These are phyloP conservation scores for Piper betle DNA, from an alignment of 164 flowering plant genomes.

Conservation along the genomic window DNA sequence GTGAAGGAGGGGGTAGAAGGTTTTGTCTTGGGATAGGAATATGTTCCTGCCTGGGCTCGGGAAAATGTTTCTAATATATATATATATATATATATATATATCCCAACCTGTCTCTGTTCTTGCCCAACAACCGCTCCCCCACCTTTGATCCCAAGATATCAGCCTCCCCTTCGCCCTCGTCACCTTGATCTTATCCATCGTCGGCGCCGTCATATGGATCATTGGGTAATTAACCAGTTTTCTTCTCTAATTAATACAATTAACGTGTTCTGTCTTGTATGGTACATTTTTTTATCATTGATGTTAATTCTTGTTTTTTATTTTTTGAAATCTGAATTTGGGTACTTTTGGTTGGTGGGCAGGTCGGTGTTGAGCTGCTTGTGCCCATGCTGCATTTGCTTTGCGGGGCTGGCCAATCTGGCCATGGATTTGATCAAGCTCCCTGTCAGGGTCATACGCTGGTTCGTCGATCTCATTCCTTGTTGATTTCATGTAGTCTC, in stretches of 20 bases:
- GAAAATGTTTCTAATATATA: no score
- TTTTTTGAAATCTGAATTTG: background rate
- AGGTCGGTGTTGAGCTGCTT: slow-evolving; percentile 50
- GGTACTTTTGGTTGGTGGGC: slow-evolving; percentile 4
- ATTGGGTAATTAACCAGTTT: slow-evolving; percentile 19
- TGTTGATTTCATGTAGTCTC: slow-evolving; percentile 18
- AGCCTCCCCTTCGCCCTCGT: slow-evolving; percentile 40
- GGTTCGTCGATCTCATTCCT: slow-evolving; percentile 48
- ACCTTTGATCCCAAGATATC: slow-evolving; percentile 1
- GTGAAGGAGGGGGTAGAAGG: no score
- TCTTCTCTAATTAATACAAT: no score
- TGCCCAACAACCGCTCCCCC: no score
- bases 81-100: no score
- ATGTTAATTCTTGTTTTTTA: background rate
- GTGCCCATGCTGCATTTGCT: slow-evolving; percentile 67
- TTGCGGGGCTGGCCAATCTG: slow-evolving; percentile 36
- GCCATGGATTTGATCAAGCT: slow-evolving; percentile 42
- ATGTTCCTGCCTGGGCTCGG: no score
- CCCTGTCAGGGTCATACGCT: slow-evolving; percentile 36
- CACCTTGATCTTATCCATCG: slow-evolving; percentile 24
- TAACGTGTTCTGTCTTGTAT: no score
- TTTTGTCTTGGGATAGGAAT: no score
- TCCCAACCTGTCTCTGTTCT: no score
- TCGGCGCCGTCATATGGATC: slow-evolving; percentile 31
- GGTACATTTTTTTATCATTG: no score